Conservation (phyloP, 495 filamentous ascomycete genomes). For the Pseudoneurospora amorphoporcata region DNA sequence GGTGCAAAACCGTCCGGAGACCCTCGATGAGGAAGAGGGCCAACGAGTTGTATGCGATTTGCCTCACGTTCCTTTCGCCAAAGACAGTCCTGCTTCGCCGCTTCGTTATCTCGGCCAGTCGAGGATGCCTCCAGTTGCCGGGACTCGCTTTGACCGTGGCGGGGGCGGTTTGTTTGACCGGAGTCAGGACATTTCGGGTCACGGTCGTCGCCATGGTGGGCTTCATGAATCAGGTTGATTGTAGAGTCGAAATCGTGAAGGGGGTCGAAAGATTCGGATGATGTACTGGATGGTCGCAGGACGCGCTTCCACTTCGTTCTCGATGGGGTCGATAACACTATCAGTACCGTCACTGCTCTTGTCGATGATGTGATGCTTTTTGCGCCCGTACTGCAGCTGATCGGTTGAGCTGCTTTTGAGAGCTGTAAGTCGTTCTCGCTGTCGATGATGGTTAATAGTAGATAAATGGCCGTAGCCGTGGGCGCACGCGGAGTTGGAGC, state of each 20-base stretch:
- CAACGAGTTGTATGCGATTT: conserved; percentile 51
- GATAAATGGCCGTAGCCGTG: conserved; percentile 11
- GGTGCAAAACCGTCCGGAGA: conserved; percentile 16
- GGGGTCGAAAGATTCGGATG: neutral
- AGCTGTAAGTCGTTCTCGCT: neutral
- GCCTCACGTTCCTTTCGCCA: conserved; percentile 54
- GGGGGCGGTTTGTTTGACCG: conserved; percentile 27
- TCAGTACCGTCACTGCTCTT: neutral
- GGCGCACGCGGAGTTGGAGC: neutral
- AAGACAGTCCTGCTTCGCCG: conserved; percentile 67
- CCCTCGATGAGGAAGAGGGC: conserved; percentile 40
- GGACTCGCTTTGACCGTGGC: conserved; percentile 38
- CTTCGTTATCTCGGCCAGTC: conserved; percentile 63
- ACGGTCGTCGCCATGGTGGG: conserved; percentile 6
- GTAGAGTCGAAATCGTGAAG: conserved; percentile 1
- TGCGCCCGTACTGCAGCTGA: neutral
- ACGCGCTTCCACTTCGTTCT: neutral
- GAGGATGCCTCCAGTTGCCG: conserved; percentile 83
- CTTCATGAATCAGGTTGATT: conserved; percentile 9
- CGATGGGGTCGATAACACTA: neutral
- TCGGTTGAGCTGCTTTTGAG: neutral
- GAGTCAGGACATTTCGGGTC: conserved; percentile 28
- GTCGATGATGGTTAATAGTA: conserved; percentile 2
- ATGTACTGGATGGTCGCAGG: neutral
- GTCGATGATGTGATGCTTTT: neutral